phyloP scores from a whole-genome alignment of 495 filamentous ascomycete species.

The Aspergillus mulundensis region DNA sequence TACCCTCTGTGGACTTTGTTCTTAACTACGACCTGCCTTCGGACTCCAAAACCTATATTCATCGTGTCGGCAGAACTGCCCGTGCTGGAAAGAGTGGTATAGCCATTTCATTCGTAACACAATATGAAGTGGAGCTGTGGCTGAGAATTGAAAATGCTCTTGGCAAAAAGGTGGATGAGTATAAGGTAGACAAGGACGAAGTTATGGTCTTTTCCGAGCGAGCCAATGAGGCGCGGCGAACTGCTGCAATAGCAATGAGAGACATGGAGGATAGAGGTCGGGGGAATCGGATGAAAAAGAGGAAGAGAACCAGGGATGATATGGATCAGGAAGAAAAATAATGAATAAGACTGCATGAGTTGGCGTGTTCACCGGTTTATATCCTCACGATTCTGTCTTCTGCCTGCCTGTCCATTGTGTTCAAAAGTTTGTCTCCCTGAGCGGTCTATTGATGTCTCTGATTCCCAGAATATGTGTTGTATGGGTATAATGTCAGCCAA shows the following conservation, averaged over 20 bases:
- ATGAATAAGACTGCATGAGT: no score
- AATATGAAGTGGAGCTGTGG: constrained; percentile 90
- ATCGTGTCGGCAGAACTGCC: constrained; percentile 90
- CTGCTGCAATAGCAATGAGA: constrained; percentile 80
- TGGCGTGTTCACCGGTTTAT: no score
- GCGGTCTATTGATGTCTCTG: no score
- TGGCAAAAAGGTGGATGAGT: constrained; percentile 68
- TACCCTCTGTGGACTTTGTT: constrained; percentile 85
- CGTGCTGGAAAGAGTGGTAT: constrained; percentile 84
- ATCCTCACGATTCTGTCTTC: no score
- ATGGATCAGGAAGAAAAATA: no score
- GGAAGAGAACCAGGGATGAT: no score
- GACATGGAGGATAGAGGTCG: no score
- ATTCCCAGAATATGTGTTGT: no score
- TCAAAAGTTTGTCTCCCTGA: no score
- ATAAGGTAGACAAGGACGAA: constrained; percentile 69
- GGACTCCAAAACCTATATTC: constrained; percentile 87
- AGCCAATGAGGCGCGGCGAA: constrained; percentile 79
- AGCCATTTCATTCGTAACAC: constrained; percentile 76
- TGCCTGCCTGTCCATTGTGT: no score
- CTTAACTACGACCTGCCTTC: constrained; percentile 80
- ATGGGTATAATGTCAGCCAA: no score
- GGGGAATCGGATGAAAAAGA: no score
- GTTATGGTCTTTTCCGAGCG: constrained; percentile 78
- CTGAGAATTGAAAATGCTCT: constrained; percentile 79